Evolutionary conservation across 352 stramenopile genomes (phyloP), one percentile per base, ranked within the genome.

Genomic region (Plasmopara halstedii): DNA sequence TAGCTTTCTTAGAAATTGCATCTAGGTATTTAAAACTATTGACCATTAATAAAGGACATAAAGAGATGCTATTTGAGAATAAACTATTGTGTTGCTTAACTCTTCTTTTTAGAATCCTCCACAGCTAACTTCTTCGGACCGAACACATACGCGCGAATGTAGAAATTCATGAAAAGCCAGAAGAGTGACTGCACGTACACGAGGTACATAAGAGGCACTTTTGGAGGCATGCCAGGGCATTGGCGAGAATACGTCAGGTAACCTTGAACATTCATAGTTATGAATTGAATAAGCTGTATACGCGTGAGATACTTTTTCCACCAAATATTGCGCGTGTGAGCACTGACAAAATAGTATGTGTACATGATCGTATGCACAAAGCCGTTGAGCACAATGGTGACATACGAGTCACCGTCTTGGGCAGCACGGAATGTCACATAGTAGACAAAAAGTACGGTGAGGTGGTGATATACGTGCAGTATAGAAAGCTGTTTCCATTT

Each of bases 311-410:
- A 95, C 19, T 87, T 93, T 65, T 97, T 98, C 94, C 94, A 98
- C 91, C 91, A 98, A 64, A 98, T 97, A 35, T 92, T 65, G 50
- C 94, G 95, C 41, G 91, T 97, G 73, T 98, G 89, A 62, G 96
- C 90, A 67, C 83, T 95, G 27, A 98, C 92, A 55, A 97, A 97
- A 85, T 98, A 98, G 73, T 98, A 98, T 5, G 85, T 97, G 82
- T 98, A 98, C 93, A 98, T 98, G 61, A 98, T 91, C 27, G 88
- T 97, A 71, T 98, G 95, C 50, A 98, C 96, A 63, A 97, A 96
- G 51, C 87, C 85, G 64, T 98, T 98, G 34, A 97, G 67, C 15
- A 97, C 61, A 49, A 98, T 90, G 23, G 93, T 97, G 14, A 96
- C 70, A 71, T 93, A 98, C 50, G 96, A 88, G 71, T 98, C 93